phyloP scores from a whole-genome alignment of 2,329 filamentous ascomycete genomes.

The Ophiocordyceps robertsii region DNA sequence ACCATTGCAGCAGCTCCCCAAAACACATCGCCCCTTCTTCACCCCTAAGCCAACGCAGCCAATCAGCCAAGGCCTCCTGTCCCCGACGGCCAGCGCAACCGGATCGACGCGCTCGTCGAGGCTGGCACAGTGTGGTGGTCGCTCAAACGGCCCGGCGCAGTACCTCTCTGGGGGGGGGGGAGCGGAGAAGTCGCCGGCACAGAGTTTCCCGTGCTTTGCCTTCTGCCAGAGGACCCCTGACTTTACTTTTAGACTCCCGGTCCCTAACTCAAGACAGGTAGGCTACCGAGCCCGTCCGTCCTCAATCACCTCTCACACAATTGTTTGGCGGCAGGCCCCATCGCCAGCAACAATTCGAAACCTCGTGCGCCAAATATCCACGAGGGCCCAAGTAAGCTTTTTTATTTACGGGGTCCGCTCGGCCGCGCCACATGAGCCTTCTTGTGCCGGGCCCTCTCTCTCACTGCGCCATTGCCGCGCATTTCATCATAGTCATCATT shows the following conservation, averaged over 20 bases:
- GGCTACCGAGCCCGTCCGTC: neutral
- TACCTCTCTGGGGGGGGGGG: conserved; percentile 2
- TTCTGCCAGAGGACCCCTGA: neutral
- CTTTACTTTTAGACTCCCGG: neutral
- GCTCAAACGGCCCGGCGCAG: conserved; percentile 4
- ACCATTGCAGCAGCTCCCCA: neutral
- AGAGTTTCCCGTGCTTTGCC: neutral
- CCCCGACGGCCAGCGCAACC: neutral
- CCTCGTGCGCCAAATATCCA: too few relatives aligned
- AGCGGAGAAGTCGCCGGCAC: conserved; percentile 1
- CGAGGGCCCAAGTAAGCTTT: neutral
- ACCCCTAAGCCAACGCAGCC: neutral
- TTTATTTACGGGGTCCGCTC: neutral
- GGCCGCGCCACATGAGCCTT: too few relatives aligned
- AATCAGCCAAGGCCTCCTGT: neutral
- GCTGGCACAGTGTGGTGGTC: conserved; percentile 4
- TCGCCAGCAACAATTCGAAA: too few relatives aligned
- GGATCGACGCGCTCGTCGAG: conserved; percentile 1
- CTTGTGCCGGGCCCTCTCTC: too few relatives aligned
- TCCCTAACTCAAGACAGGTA: neutral
- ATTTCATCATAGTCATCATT: too few relatives aligned
- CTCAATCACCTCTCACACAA: neutral
- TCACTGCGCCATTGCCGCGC: too few relatives aligned
- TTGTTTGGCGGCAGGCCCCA: too few relatives aligned
- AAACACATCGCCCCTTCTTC: neutral